A percentile compares a stretch with the other conserved stretches of the same genome.
These are phyloP conservation scores for Phytophthora colocasiae DNA, from an alignment of 352 stramenopile species.

Conservation along the genomic window DNA sequence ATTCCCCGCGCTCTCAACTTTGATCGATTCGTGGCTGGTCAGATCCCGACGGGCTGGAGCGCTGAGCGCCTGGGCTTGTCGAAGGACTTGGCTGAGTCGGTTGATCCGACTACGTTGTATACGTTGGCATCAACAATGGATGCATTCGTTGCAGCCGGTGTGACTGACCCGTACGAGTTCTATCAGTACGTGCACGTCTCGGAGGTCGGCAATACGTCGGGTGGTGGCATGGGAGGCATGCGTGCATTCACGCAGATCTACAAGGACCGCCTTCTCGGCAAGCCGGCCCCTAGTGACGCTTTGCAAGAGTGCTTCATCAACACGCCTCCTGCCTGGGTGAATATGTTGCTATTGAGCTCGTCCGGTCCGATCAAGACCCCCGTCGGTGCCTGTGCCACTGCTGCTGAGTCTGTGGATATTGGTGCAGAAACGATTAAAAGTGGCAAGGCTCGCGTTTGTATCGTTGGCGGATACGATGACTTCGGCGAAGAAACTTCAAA, in stretches of 20 bases:
- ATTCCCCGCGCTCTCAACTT: constrained; percentile 85
- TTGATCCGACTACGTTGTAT: constrained; percentile 86
- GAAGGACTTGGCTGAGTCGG: constrained; percentile 79
- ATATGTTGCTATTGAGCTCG: constrained; percentile 89
- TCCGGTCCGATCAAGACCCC: constrained; percentile 91
- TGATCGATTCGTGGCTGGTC: constrained; percentile 86
- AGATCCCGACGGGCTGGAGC: constrained; percentile 91
- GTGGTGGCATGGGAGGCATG: constrained; percentile 87
- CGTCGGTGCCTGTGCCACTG: constrained; percentile 86
- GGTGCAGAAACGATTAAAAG: constrained; percentile 90
- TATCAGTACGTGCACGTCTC: constrained; percentile 93
- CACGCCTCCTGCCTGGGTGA: constrained; percentile 89
- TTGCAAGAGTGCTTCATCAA: constrained; percentile 92
- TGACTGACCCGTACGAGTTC: constrained; percentile 92
- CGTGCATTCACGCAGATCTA: constrained; percentile 82
- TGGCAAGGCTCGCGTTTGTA: constrained; percentile 84
- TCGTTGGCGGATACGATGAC: constrained; percentile 89
- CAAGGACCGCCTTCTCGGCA: constrained; percentile 69
- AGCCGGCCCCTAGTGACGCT: constrained; percentile 76
- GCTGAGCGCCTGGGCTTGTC: constrained; percentile 81
- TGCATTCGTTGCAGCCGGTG: constrained; percentile 72
- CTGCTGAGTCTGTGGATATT: constrained; percentile 89
- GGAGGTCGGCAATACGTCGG: constrained; percentile 87
- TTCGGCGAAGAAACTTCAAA: constrained; percentile 88
- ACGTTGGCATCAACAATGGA: constrained; percentile 82